Percentiles rank a stretch among this genome's conserved stretches.
Conservation (phyloP, 768 basidiomycete genomes). For the Serpula lacrymans region DNA sequence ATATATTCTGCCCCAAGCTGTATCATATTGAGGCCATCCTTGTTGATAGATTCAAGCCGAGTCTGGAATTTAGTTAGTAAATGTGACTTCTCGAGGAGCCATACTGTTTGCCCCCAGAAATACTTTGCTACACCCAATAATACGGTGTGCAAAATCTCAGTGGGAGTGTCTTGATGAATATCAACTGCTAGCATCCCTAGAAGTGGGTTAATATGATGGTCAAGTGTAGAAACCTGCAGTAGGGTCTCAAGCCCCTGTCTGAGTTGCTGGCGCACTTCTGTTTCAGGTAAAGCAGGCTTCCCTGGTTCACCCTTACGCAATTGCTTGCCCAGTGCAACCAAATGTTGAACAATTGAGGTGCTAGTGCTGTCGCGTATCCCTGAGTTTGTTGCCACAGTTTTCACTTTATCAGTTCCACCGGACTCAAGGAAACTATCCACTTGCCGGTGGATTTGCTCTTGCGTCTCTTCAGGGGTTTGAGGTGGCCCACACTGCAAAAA, state of each 20-base stretch:
- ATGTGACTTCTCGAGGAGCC: conserved; percentile 20
- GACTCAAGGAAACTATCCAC: neutral
- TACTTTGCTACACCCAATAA: conserved; percentile 35
- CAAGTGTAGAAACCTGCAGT: neutral
- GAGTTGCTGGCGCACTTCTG: neutral
- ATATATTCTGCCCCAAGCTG: conserved; percentile 29
- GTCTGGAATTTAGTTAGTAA: conserved; percentile 17
- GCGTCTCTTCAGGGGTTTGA: conserved; percentile 1
- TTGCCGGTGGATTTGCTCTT: conserved; percentile 3
- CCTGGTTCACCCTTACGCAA: conserved; percentile 1
- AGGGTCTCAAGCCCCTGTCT: conserved; percentile 1
- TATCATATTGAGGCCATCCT: conserved; percentile 22
- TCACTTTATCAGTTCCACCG: conserved; percentile 4
- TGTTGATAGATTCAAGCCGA: conserved; percentile 19
- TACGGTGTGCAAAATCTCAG: conserved; percentile 31
- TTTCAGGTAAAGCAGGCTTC: neutral
- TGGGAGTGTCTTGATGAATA: conserved; percentile 28
- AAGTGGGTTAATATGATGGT: conserved; percentile 5
- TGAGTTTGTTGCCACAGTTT: neutral
- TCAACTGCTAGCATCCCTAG: conserved; percentile 19
- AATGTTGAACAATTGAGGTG: neutral
- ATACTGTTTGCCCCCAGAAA: conserved; percentile 22
- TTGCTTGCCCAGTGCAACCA: conserved; percentile 5
- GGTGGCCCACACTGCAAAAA: conserved; percentile 4
- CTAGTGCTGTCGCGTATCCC: conserved; percentile 1